These are phyloP conservation scores for Yamadazyma paraphyllophila DNA, from an alignment of 805 yeast genomes.

Conservation along the genomic window DNA sequence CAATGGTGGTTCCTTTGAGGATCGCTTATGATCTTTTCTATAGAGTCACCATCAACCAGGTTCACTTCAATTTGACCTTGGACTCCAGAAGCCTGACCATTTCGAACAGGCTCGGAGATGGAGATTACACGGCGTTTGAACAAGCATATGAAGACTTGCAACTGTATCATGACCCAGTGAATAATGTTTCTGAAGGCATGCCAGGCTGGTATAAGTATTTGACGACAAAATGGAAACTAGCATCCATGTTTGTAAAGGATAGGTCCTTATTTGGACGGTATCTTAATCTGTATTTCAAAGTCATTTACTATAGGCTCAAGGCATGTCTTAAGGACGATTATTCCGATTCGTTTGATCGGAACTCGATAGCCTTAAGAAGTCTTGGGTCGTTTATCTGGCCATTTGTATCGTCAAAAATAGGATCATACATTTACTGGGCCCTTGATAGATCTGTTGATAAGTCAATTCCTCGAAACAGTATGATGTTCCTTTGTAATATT, in stretches of 20 bases:
- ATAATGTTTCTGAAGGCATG: neutral
- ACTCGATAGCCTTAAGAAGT: conserved; percentile 25
- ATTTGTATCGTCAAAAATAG: conserved; percentile 32
- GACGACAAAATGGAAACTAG: neutral
- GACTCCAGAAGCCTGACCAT: conserved; percentile 31
- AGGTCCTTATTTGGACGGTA: conserved; percentile 8
- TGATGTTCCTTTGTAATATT: conserved; percentile 28
- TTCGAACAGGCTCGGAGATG: conserved; percentile 25
- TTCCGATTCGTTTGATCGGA: conserved; percentile 22
- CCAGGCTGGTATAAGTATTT: neutral
- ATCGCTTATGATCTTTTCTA: conserved; percentile 36
- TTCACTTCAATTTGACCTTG: conserved; percentile 29
- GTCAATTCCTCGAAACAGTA: conserved; percentile 15
- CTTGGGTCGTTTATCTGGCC: conserved; percentile 43
- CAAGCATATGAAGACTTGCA: neutral
- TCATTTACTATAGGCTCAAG: conserved; percentile 22
- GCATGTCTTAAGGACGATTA: conserved; percentile 38
- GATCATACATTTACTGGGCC: conserved; percentile 18
- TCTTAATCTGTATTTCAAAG: conserved; percentile 11
- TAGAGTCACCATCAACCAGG: conserved; percentile 31
- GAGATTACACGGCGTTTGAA: conserved; percentile 12
- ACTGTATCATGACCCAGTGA: neutral
- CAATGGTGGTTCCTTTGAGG: conserved; percentile 33
- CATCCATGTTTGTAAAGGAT: conserved; percentile 3
- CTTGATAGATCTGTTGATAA: neutral